Evolutionary conservation across 2,329 filamentous ascomycete species (phyloP), one percentile per base, ranked within the genome.

Genomic region (Cercospora berteroae): DNA sequence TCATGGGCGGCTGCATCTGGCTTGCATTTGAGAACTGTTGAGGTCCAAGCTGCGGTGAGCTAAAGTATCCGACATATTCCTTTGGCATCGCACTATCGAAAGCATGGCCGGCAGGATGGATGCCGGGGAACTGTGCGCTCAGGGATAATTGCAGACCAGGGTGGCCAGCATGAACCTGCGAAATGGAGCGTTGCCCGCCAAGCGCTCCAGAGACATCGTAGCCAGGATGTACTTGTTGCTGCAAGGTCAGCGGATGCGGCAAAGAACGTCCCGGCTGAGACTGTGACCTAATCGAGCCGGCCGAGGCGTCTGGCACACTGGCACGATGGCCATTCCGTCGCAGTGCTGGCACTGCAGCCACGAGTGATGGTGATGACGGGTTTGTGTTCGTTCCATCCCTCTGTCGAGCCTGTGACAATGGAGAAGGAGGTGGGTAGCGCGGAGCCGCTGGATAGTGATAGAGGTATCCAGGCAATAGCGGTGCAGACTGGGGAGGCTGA

Each of bases 31-130:
- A 69, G 63, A 74, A 76, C 57, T 77, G 75, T 64, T 76, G 77
- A 23, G 77, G 77, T 16, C 77, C 74, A 59, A 79, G 74, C 66
- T 78, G 77, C 9, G 79, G 76, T 56, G 82, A 81, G 27, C 83
- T 81, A 65, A 81, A 83, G 71, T 85, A 85, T 3, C 83, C 83
- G 12, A 83, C 77, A 70, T 84, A 84, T 67, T 85, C 83, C 71
- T 84, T 84, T 1, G 82, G 81, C 59, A 80, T 78, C 10, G 78
- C 77, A 63, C 76, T 77, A 13, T 78, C 76, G 8, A 72, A 59
- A 31, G 69, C 44, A 23, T 72, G 63, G 23, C 68, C 69, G 16
- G 60, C 67, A 36, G 66, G 52, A 63, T 73, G 68, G 39, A 72
- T 68, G 63, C 73, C 63, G 6, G 69, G 67, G 27, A 65, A 69